Percentiles rank a stretch among this genome's conserved stretches.
Conservation (phyloP, 2,329 filamentous ascomycete genomes). For the Trichophyton equinum region DNA sequence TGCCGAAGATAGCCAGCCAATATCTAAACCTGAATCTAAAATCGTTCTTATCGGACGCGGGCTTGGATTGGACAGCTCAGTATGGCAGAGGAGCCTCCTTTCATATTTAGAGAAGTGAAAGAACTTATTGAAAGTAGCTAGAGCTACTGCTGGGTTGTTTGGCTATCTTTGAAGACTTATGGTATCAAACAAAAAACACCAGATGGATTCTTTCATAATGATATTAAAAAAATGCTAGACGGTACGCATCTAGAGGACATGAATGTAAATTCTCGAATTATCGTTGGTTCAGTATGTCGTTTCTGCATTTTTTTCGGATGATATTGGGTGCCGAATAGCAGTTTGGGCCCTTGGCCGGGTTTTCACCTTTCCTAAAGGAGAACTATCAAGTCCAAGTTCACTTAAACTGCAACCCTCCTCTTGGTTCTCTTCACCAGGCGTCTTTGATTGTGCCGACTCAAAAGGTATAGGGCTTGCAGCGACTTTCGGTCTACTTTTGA, state of each 20-base stretch:
- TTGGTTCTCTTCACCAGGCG: conserved; percentile 4
- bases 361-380: conserved; percentile 7
- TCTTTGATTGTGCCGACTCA: conserved; percentile 12
- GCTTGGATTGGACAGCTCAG: conserved; percentile 22
- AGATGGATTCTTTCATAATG: not conserved
- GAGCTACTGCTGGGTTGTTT: no score
- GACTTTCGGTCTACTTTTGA: conserved; percentile 71
- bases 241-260: not conserved
- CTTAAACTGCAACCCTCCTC: conserved; percentile 5
- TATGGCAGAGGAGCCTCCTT: conserved; percentile 26
- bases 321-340: not conserved
- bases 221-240: not conserved
- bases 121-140: not conserved
- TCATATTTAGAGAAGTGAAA: not conserved
- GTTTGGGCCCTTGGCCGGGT: not conserved
- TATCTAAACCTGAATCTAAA: conserved; percentile 25
- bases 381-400: conserved; percentile 5
- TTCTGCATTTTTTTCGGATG: not conserved
- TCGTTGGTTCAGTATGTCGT: not conserved
- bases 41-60: conserved; percentile 38
- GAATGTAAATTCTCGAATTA: not conserved
- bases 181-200: not conserved
- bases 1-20: conserved; percentile 17
- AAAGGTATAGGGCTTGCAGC: conserved; percentile 53
- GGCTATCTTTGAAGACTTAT: not conserved